These are phyloP conservation scores for Paramecium caudatum DNA, from an alignment of 73 alveolate species.

Conservation along the genomic window DNA sequence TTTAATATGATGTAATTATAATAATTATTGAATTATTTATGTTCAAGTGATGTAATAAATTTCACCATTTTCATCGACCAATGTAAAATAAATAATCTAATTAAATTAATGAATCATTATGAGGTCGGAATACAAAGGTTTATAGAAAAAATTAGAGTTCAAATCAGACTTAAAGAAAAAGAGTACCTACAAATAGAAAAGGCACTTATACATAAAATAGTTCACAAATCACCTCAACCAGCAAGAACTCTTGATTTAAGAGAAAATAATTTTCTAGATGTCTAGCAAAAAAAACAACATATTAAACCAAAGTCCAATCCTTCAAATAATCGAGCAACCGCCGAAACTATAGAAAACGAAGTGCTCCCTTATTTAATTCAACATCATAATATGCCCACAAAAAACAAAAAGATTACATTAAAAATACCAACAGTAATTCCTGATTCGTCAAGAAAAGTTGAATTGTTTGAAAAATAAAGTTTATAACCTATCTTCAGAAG, in stretches of 20 bases:
- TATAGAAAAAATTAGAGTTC: constrained; percentile 38
- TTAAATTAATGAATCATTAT: constrained; percentile 18
- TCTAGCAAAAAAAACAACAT: not conserved
- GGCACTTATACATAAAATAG: constrained; percentile 21
- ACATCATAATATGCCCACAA: not conserved
- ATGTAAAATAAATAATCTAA: too few species aligned
- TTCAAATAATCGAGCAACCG: not conserved
- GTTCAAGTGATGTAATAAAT: too few species aligned
- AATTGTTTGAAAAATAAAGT: not conserved
- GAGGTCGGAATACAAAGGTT: constrained; percentile 30
- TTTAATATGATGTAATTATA: too few species aligned
- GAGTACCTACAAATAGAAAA: constrained; percentile 7
- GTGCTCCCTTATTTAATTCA: constrained; percentile 10
- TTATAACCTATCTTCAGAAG: not conserved
- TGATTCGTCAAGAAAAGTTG: constrained; percentile 9
- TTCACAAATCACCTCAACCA: constrained; percentile 44
- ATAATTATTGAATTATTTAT: too few species aligned
- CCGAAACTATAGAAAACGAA: not conserved
- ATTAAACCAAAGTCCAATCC: constrained; percentile 25
- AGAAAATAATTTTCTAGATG: constrained; percentile 3
- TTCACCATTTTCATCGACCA: too few species aligned
- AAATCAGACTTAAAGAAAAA: constrained; percentile 37
- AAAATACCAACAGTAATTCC: not conserved
- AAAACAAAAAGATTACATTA: not conserved
- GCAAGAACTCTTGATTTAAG: constrained; percentile 20